Base-by-base conservation (phyloP, 2,329 filamentous ascomycete genomes). In the Aspergillus floridensis region DNA sequence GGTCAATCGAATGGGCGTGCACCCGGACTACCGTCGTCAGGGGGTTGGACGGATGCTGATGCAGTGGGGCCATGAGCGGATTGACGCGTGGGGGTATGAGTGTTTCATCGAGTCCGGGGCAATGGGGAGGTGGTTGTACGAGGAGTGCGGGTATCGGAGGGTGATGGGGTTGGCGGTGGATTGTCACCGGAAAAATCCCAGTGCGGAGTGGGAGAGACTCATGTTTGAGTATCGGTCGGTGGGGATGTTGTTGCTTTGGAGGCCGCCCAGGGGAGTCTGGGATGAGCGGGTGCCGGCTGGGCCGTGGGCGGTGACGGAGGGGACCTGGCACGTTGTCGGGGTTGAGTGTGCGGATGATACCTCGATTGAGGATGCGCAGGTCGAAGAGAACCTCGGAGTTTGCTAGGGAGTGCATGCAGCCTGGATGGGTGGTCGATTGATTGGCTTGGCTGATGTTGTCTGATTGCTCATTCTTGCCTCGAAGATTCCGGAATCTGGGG, bases 1-100 rank as follows among this genome's bases (percentile, higher is more conserved):
- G 6, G 60, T 62, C 4, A 64, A 62, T 54, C 56, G 56, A 3
- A 65, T 65, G 63, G 63, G 63, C 16, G 63, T 65, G 1, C 61
- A 64, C 11, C 63, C 63, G 3, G 51, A 62, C 8, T 64, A 61
- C 53, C 56, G 63, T 2, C 61, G 63, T 0, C 53, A 55, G 2
- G 63, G 63, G 1, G 59, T 65, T 8, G 63, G 63, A 0, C 58
- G 63, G 7, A 53, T 65, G 11, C 57, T 65, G 3, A 60, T 60
- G 60, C 52, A 64, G 35, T 64, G 63, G 63, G 63, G 62, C 1
- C 63, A 64, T 49, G 60, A 57, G 41, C 56, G 38, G 21, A 63
- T 65, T 29, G 63, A 65, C 56, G 53, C 58, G 2, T 38, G 62
- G 19, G 60, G 62, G 0, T 64, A 65, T 22, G 63, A 65, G 56